Base-by-base conservation (phyloP, 2,329 filamentous ascomycete species). In the Leptodontidium sp. region DNA sequence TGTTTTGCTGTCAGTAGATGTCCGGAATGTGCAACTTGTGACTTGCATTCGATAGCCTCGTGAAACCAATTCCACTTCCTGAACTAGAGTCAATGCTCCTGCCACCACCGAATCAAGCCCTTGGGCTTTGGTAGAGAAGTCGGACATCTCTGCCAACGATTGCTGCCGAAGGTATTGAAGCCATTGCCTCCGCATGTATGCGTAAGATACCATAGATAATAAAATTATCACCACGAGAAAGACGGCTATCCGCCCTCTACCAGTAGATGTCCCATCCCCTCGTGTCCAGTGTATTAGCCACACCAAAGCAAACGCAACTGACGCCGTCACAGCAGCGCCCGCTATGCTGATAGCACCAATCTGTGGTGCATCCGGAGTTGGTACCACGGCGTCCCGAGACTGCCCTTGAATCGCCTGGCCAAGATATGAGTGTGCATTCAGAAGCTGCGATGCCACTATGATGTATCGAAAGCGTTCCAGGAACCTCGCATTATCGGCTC, bases 61-160 rank as follows among this genome's bases (percentile, higher is more conserved):
- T 38, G 94, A 97, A 32, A 98, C 94, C 40, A 98, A 85, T 81
- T 98, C 94, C n/a, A 98, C 94, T 81, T 98, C 94, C 79, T 97
- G 94, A 71, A 98, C 91, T 69, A 97, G 86, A 47, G 91, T 89
- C 66, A 97, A 84, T 2, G 93, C 91, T 40, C 93, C 91, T 49
- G 90, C 90, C 50, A 88, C 90, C 26, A 91, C 90, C 50, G 90
- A 88, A 80, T 98, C 94, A 74, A 97, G 93, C 61, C 90, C 89
- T 77, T 97, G 93, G 49, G 93, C 90, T 76, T 89, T 90, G 58
- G 87, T 84, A 57, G 96, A 89, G 72, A 97, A 89, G 0, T 84
- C 81, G 12, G 88, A 88, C 5, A 91, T 89, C 71, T 90, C 88
- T 43, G 88, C 84, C 47, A 97, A 84, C 0, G 92, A 90, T 77